phyloP scores from a whole-genome alignment of 805 yeast genomes.

The Cephaloascus fragrans region DNA sequence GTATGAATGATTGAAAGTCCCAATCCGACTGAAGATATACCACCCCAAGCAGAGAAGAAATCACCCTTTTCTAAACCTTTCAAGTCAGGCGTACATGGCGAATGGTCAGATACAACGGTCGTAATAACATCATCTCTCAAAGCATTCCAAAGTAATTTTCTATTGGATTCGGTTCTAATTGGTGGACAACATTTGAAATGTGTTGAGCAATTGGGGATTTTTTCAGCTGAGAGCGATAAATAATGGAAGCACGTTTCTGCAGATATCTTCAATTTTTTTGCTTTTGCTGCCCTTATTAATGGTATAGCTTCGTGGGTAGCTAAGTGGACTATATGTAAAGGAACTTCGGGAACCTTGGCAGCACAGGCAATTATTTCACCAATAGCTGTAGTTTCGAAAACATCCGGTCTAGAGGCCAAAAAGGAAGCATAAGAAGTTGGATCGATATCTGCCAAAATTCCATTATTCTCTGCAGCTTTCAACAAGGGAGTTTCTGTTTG shows the following conservation, averaged over 20 bases:
- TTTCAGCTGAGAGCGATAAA: slow-evolving; percentile 67
- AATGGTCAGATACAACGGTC: slow-evolving; percentile 90
- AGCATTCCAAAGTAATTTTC: slow-evolving; percentile 71
- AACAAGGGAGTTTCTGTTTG: slow-evolving; percentile 24
- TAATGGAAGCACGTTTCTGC: slow-evolving; percentile 96
- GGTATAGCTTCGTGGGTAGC: slow-evolving; percentile 84
- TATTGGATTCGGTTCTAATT: slow-evolving; percentile 66
- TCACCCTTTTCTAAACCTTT: slow-evolving; percentile 79
- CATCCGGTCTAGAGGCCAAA: slow-evolving; percentile 80
- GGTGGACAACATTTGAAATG: slow-evolving; percentile 95
- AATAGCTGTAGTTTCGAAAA: slow-evolving; percentile 80
- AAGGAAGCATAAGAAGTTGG: slow-evolving; percentile 64
- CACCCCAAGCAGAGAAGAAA: slow-evolving; percentile 94
- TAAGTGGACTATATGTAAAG: slow-evolving; percentile 82
- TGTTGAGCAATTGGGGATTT: slow-evolving; percentile 67
- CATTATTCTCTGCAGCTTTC: slow-evolving; percentile 30
- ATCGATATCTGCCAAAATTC: slow-evolving; percentile 35
- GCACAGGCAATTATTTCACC: slow-evolving; percentile 59
- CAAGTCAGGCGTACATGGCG: slow-evolving; percentile 90
- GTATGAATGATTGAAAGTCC: slow-evolving; percentile 80
- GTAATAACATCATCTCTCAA: slow-evolving; percentile 54
- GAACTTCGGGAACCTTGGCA: slow-evolving; percentile 43
- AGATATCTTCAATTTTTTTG: slow-evolving; percentile 48
- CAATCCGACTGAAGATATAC: slow-evolving; percentile 86
- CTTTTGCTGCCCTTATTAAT: slow-evolving; percentile 54